Evolutionary conservation across 495 filamentous ascomycete genomes (phyloP).

Genomic region (Tuber umbilicatum): DNA sequence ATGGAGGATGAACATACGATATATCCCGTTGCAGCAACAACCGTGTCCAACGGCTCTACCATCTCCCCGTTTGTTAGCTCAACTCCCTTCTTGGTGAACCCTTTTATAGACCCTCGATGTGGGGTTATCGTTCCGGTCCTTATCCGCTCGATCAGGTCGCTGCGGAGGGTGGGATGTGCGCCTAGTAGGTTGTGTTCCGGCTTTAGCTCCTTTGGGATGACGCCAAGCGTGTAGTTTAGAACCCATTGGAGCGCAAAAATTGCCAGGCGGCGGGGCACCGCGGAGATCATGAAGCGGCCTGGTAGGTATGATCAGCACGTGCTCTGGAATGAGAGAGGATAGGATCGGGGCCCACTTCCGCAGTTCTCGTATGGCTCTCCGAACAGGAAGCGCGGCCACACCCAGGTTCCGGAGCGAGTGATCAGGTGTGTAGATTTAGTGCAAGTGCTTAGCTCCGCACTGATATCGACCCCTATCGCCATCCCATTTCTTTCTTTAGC

Average conservation of each 20-base stretch:
- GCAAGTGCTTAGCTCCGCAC: conserved; percentile 19
- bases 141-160: conserved; percentile 27
- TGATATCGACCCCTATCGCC: conserved; percentile 24
- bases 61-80: conserved; percentile 29
- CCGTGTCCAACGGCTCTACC: conserved; percentile 24
- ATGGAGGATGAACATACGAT: background rate
- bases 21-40: conserved; percentile 31
- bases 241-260: conserved; percentile 2
- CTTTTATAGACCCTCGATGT: conserved; percentile 23
- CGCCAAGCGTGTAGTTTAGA: conserved; percentile 9
- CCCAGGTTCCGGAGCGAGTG: conserved; percentile 30
- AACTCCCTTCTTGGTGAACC: conserved; percentile 29
- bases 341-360: conserved; percentile 7
- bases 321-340: background rate
- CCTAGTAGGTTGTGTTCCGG: conserved; percentile 21
- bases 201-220: conserved; percentile 20
- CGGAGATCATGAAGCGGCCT: conserved; percentile 17
- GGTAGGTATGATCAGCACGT: conserved; percentile 2
- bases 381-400: conserved; percentile 25
- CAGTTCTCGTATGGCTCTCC: conserved; percentile 20
- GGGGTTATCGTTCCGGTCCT: conserved; percentile 20
- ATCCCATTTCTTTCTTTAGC: conserved; percentile 10
- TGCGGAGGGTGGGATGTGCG: conserved; percentile 32
- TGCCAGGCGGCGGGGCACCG: conserved; percentile 11
- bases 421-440: conserved; percentile 17